phyloP scores from a whole-genome alignment of 169 alveolate genomes.

The Plasmodium chabaudi region DNA sequence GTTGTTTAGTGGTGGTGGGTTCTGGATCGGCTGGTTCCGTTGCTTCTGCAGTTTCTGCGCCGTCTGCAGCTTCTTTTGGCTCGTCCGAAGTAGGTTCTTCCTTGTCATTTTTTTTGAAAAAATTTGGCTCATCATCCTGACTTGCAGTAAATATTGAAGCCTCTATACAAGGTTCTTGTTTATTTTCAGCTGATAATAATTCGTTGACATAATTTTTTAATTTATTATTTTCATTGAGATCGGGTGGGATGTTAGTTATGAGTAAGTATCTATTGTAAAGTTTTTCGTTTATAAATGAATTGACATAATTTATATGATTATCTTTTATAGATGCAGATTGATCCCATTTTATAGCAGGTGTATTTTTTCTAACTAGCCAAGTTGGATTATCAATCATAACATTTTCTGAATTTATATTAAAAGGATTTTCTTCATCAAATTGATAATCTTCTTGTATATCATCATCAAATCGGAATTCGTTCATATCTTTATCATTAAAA shows the following conservation, averaged over 20 bases:
- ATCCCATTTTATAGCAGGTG: conserved; percentile 25
- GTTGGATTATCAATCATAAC: conserved; percentile 21
- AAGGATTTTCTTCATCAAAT: conserved; percentile 50
- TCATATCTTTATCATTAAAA: too few species aligned
- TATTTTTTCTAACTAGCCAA: conserved; percentile 44
- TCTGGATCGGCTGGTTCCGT: not conserved
- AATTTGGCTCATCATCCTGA: conserved; percentile 3
- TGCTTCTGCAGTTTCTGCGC: not conserved
- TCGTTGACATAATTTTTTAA: conserved; percentile 24
- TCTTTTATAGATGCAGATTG: conserved; percentile 36
- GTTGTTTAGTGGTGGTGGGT: not conserved
- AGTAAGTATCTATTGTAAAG: conserved; percentile 30
- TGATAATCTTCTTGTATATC: too few species aligned
- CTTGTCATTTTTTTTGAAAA: conserved; percentile 6
- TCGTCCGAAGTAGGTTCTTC: not conserved
- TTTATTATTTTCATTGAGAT: conserved; percentile 13
- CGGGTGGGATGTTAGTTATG: conserved; percentile 25
- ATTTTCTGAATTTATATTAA: conserved; percentile 24
- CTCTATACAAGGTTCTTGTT: conserved; percentile 15
- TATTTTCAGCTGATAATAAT: conserved; percentile 3
- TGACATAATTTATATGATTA: conserved; percentile 44
- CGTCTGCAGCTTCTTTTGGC: not conserved
- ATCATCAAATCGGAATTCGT: too few species aligned
- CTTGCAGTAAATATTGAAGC: conserved; percentile 1
- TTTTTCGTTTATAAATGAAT: conserved; percentile 10